Conservation (phyloP, 805 yeast species). For the Cyberlindnera euphorbiiphila region DNA sequence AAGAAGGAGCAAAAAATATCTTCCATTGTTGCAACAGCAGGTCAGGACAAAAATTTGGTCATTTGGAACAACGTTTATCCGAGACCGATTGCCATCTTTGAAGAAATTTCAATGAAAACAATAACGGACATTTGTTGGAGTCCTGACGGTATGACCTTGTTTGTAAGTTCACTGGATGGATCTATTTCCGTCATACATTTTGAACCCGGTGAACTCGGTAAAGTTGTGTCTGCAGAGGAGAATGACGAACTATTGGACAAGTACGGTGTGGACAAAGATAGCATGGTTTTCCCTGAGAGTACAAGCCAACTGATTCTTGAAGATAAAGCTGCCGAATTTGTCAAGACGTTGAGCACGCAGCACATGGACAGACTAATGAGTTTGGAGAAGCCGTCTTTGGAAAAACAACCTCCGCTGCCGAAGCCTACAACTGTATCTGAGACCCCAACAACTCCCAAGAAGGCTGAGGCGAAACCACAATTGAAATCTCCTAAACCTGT, state of each 20-base stretch:
- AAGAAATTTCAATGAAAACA: constrained; percentile 69
- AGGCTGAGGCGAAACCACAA: background rate
- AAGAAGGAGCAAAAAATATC: constrained; percentile 37
- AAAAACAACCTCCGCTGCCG: constrained; percentile 8
- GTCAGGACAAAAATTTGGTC: constrained; percentile 86
- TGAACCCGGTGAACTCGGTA: constrained; percentile 61
- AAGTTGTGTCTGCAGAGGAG: constrained; percentile 56
- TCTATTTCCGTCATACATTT: constrained; percentile 65
- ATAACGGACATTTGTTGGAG: constrained; percentile 91
- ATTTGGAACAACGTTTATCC: constrained; percentile 80
- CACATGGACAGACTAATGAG: constrained; percentile 43
- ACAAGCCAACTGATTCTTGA: constrained; percentile 73
- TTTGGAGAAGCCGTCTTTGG: constrained; percentile 18
- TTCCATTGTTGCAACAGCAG: constrained; percentile 90
- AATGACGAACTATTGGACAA: constrained; percentile 68
- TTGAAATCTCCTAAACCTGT: constrained; percentile 3
- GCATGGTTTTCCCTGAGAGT: constrained; percentile 83
- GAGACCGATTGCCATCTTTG: constrained; percentile 76
- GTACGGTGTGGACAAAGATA: constrained; percentile 86
- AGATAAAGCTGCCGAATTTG: constrained; percentile 46
- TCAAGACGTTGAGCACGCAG: constrained; percentile 28
- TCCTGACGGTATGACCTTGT: constrained; percentile 72
- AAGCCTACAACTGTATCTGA: constrained; percentile 4
- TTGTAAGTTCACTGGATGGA: constrained; percentile 81
- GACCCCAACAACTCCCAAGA: constrained; percentile 3